Evolutionary conservation across 2,329 filamentous ascomycete species (phyloP).

Genomic region (Whalleya microplaca): DNA sequence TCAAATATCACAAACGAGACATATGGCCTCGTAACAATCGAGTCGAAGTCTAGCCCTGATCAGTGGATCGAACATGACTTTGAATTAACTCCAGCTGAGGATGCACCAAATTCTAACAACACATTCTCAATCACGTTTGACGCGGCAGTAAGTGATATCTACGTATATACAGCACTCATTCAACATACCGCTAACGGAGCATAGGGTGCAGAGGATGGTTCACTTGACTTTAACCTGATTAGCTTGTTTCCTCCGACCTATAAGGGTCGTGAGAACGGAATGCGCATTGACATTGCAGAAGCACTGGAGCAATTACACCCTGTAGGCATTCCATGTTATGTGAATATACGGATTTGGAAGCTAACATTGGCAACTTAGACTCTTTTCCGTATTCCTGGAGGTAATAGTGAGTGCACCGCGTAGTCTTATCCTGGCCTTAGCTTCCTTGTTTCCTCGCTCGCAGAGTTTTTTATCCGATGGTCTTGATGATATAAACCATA

Average conservation of each 20-base stretch:
- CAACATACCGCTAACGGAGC: constrained; percentile 3
- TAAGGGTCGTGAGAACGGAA: constrained; percentile 60
- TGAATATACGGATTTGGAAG: neutral
- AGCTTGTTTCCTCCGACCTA: constrained; percentile 65
- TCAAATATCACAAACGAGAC: constrained; percentile 49
- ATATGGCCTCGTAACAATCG: constrained; percentile 52
- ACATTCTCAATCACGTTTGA: constrained; percentile 60
- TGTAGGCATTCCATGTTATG: constrained; percentile 33
- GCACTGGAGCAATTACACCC: constrained; percentile 56
- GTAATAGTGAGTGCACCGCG: constrained; percentile 54
- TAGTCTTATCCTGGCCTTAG: neutral
- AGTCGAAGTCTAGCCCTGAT: constrained; percentile 43
- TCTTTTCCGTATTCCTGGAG: constrained; percentile 69
- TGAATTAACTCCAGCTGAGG: constrained; percentile 45
- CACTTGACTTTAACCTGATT: constrained; percentile 61
- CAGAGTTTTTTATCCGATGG: no score
- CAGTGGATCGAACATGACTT: constrained; percentile 58
- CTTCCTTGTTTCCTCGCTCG: neutral
- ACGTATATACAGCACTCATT: neutral
- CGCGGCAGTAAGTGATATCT: constrained; percentile 32
- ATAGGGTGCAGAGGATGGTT: constrained; percentile 42
- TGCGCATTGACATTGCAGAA: constrained; percentile 58
- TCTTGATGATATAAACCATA: no score
- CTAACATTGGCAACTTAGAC: constrained; percentile 35
- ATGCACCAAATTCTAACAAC: constrained; percentile 59